Evolutionary conservation across 768 basidiomycete genomes (phyloP).

Genomic region (Pleurotus sapidus): DNA sequence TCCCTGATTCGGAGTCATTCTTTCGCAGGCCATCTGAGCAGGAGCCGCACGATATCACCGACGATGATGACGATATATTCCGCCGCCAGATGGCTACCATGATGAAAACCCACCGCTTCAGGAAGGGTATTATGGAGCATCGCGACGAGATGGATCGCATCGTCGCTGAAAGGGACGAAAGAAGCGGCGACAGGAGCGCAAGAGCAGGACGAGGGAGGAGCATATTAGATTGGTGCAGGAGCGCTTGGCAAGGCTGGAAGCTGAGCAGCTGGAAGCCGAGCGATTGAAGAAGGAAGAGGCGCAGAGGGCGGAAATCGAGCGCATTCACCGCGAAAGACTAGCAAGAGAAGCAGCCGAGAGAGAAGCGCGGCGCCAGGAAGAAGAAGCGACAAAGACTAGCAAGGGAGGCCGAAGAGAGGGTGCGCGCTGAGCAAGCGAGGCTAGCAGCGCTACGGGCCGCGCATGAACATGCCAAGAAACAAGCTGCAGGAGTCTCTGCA

Average conservation of each 20-base stretch:
- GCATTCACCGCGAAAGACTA: too few relatives aligned
- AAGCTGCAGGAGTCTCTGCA: neutral
- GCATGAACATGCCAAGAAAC: neutral
- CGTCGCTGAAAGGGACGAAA: neutral
- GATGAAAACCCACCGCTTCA: neutral
- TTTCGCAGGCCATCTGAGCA: too few relatives aligned
- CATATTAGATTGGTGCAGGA: too few relatives aligned
- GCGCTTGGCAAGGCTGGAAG: too few relatives aligned
- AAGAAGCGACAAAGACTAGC: neutral
- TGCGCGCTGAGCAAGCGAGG: neutral
- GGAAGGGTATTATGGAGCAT: neutral
- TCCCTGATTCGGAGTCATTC: neutral
- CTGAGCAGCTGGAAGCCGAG: neutral
- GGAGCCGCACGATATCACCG: neutral
- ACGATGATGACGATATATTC: conserved; percentile 4
- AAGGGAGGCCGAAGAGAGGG: neutral
- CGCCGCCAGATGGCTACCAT: neutral
- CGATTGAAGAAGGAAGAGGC: neutral
- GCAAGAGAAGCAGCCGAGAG: too few relatives aligned
- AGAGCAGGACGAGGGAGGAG: too few relatives aligned
- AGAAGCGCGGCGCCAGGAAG: too few relatives aligned
- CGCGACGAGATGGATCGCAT: neutral
- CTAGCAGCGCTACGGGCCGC: neutral
- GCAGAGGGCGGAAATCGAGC: neutral
- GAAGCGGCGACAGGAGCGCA: neutral